These are phyloP conservation scores for Schizochytrium sp. DNA, from an alignment of 108 stramenopile species.

Conservation along the genomic window DNA sequence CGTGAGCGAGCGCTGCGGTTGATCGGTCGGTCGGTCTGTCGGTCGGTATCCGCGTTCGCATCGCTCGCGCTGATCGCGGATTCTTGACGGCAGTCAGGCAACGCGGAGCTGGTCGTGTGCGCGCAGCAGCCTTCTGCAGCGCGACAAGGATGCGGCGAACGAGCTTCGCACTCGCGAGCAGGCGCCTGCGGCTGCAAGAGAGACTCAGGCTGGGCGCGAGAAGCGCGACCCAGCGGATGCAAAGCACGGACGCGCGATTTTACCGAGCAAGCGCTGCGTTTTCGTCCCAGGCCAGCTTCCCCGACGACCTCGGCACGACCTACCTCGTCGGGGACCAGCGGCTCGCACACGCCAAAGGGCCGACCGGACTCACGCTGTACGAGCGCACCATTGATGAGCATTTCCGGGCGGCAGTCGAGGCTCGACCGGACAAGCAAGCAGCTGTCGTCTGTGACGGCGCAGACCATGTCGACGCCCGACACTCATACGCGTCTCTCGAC, in stretches of 20 bases:
- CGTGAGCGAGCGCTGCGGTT: too few species aligned
- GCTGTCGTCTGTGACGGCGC: neutral
- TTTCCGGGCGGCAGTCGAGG: neutral
- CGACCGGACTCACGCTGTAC: neutral
- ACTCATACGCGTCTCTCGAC: neutral
- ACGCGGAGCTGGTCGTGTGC: too few species aligned
- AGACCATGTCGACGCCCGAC: neutral
- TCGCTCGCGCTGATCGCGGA: too few species aligned
- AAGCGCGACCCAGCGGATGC: neutral
- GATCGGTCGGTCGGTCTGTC: too few species aligned
- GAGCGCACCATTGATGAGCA: neutral
- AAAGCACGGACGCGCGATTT: neutral
- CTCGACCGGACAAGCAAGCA: neutral
- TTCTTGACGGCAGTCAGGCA: too few species aligned
- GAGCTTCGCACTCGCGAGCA: too few species aligned
- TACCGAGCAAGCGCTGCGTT: neutral
- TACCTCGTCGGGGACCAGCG: neutral
- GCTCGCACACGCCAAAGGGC: neutral
- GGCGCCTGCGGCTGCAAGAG: too few species aligned
- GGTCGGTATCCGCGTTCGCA: too few species aligned
- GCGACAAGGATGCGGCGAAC: too few species aligned
- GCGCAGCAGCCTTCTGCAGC: too few species aligned
- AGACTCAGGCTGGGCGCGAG: too few species aligned
- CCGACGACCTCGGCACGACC: constrained; percentile 8
- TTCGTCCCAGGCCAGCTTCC: neutral